These are phyloP conservation scores for Ceratocystis eucalypticola DNA, from an alignment of 2,329 filamentous ascomycete species.

Conservation along the genomic window DNA sequence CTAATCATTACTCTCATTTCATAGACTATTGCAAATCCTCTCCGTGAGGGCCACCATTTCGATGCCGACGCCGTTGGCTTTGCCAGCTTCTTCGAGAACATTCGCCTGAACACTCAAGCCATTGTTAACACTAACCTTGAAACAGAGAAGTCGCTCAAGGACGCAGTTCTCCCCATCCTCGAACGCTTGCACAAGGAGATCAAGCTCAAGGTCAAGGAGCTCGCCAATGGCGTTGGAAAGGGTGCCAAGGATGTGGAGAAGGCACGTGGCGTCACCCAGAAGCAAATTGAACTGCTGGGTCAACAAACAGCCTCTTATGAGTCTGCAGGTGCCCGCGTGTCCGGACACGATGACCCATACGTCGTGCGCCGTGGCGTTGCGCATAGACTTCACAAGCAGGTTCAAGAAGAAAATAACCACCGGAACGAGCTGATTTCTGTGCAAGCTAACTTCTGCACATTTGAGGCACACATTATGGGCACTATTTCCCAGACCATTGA, in stretches of 20 bases:
- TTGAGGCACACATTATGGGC: conserved; percentile 74
- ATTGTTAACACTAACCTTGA: conserved; percentile 81
- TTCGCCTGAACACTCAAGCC: conserved; percentile 82
- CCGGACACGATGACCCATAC: conserved; percentile 71
- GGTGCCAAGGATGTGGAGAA: conserved; percentile 85
- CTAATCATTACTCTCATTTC: conserved; percentile 11
- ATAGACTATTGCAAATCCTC: conserved; percentile 68
- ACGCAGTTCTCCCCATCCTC: conserved; percentile 72
- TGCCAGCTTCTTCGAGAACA: conserved; percentile 83
- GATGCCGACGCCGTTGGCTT: conserved; percentile 79
- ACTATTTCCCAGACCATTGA: conserved; percentile 72
- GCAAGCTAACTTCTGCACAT: conserved; percentile 78
- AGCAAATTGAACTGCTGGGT: conserved; percentile 87
- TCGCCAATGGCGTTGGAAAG: conserved; percentile 67
- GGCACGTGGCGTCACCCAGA: conserved; percentile 72
- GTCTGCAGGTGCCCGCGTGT: conserved; percentile 56
- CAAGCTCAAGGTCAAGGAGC: conserved; percentile 90
- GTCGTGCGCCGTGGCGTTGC: conserved; percentile 68
- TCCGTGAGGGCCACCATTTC: conserved; percentile 87
- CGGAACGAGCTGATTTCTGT: conserved; percentile 79
- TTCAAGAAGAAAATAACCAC: conserved; percentile 92
- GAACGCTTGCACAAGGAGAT: conserved; percentile 89
- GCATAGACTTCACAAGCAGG: conserved; percentile 77
- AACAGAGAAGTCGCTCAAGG: conserved; percentile 81
- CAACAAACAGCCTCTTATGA: conserved; percentile 73